Evolutionary conservation across 192 early-diverging fungal species (phyloP), one percentile per base, ranked within the genome.

Genomic region (Entrophospora sp.): DNA sequence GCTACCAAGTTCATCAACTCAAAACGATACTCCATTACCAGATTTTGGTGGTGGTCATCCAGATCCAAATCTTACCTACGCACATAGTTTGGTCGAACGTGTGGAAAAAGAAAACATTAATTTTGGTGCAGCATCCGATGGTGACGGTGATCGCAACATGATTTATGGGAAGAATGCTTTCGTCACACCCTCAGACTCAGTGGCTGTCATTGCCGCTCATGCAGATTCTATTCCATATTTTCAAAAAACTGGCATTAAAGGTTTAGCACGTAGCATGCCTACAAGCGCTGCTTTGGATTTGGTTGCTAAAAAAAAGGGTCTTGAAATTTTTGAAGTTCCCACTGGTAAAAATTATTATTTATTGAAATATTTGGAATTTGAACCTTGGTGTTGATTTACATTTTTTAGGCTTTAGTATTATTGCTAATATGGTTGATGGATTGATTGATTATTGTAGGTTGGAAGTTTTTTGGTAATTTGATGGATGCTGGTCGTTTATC

Each of bases 91-190:
- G 32, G 95, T 97, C 1, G 91, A 93, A 61, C 84, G 89, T 27
- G 94, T 97, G 20, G 83, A 84, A 66, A 79, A 77, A 77, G 90
- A 93, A 66, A 66, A 72, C 30, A 85, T 94, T 56, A 79, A 81
- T 64, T 91, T 98, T 72, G 96, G 94, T 49, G 96, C 94, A 16
- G 96, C 96, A 5, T 96, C 92, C 0, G 96, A 98, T 75, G 96
- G 96, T 66, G 96, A 98, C 77, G 96, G 96, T 66, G 96, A 93
- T 64, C 89, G 91, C 67, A 97, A 98, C 80, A 97, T 98, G 96
- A 91, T 98, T 52, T 90, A 97, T 71, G 90, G 91, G 70, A 89
- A 95, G 71, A 85, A 90, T 59, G 90, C 85, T 64, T 98, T 98
- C 76, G 95, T 98, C 37, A 97, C 90, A 24, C 96, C 96, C 1